Evolutionary conservation across 306 rosid species (phyloP), one percentile per base, ranked within the genome.

Genomic region (Trifolium subterraneum): DNA sequence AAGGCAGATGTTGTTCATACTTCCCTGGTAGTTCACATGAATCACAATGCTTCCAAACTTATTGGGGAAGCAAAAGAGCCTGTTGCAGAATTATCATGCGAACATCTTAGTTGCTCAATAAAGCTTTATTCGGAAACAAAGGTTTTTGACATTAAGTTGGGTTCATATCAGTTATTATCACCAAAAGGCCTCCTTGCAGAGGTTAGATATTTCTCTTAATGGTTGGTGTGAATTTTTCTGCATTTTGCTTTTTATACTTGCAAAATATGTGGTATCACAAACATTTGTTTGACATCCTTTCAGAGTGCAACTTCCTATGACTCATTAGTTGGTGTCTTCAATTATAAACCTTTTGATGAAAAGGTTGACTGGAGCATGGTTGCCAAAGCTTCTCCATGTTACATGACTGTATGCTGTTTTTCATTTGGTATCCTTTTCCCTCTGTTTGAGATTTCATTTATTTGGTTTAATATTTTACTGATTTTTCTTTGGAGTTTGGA

Each of bases 361-460:
- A 85, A 87, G 72, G 89, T 90, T 79, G 97, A 94, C 86, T 94
- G 99, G 99, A 90, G 97, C 85, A 77, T 94, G 97, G 95, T 87
- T 80, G 96, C 86, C 33, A 94, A 87, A 87, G 99, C 97, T 77
- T 94, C 97, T 76, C 99, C 99, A 29, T 94, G 99, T 85, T 94
- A 94, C 59, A 86, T 94, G 93, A 94, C 96, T 72, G 99, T 94
- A 92, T 72, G 96, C 48, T 73, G 70, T 73, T 60, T 48, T 66
- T 66, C 74, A 68, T 27, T 56, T 68, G 23, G 51, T 59, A 64
- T 33, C 9, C 15, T 19, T 72, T 31, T 52, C 52, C 74, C 47
- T 50, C 14, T 25, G 6, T 47, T 61, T 81, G 35, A 45, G 58
- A 14, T 54, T 83, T 79, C 69, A 47, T 70, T 58, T 59, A 73